Conservation (phyloP, 495 filamentous ascomycete genomes). For the Aspergillus carlsbadensis region DNA sequence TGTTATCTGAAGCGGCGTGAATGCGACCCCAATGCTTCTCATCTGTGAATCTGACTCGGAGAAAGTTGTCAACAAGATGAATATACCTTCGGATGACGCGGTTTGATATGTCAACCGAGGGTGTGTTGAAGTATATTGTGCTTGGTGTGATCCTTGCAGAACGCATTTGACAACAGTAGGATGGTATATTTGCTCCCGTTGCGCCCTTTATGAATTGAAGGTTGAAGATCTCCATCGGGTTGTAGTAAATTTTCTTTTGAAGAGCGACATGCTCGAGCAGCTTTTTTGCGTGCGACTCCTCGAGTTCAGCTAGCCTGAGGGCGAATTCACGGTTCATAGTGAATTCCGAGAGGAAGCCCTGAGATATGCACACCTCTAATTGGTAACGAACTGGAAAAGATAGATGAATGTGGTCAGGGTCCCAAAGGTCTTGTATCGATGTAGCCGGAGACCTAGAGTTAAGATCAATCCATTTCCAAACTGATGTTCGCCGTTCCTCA, state of each 20-base stretch:
- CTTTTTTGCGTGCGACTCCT: constrained; percentile 42
- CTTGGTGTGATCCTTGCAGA: constrained; percentile 81
- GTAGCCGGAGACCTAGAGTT: constrained; percentile 11
- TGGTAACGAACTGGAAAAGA: constrained; percentile 81
- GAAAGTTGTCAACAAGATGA: constrained; percentile 71
- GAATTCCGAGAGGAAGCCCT: constrained; percentile 75
- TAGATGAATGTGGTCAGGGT: constrained; percentile 47
- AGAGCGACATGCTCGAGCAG: constrained; percentile 64
- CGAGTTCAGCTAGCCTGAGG: constrained; percentile 52
- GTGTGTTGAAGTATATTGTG: constrained; percentile 72
- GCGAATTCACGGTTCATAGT: constrained; percentile 68
- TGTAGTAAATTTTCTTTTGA: constrained; percentile 56
- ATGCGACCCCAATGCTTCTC: constrained; percentile 67
- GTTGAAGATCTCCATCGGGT: constrained; percentile 76
- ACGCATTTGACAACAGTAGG: constrained; percentile 71
- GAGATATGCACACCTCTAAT: constrained; percentile 86
- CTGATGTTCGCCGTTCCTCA: constrained; percentile 22
- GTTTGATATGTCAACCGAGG: constrained; percentile 83
- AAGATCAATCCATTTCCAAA: constrained; percentile 60
- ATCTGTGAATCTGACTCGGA: constrained; percentile 90
- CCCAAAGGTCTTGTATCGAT: constrained; percentile 27
- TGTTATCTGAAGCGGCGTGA: constrained; percentile 49
- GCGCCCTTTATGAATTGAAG: constrained; percentile 42
- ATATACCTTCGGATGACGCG: constrained; percentile 74
- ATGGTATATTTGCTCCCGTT: constrained; percentile 55